Evolutionary conservation across 2,329 filamentous ascomycete species (phyloP), one percentile per base, ranked within the genome.

Genomic region (Stylonectria norvegica): DNA sequence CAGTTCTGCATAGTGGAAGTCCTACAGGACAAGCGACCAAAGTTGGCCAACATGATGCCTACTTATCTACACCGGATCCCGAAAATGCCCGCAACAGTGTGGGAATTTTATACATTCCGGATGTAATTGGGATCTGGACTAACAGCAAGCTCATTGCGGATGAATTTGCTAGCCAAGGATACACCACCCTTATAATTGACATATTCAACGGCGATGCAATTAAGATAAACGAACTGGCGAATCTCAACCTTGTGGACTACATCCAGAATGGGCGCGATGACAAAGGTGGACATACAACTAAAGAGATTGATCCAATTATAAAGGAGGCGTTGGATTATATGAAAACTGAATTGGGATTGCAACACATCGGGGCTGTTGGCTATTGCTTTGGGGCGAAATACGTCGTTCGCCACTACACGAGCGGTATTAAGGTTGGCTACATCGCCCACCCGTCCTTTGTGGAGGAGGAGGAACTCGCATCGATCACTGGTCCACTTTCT

Each of bases 361-460:
- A 76, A 61, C 78, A 73, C 51, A 61, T 87, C 19, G 83, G 76
- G 2, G 75, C 69, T 17, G 75, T 81, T 2, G 84, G 84, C 0
- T 87, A 87, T 65, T 88, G 84, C 65, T 87, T 87, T 50, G 83
- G 84, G 30, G 83, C 72, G 19, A 42, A 32, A 73, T 86, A 83
- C 58, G 78, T 84, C 14, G 73, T 71, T 40, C 77, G 86, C 32
- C 83, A 79, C 68, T 70, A 71, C 63, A 67, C 70, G 37, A 58
- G 70, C 42, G 78, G 78, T 52, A 71, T 89, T 51, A 73, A 85
- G 43, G 85, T 77, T 38, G 86, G 83, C 35, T 90, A 73, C 65
- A 66, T 77, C 16, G 86, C 85, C 5, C 86, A 90, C 64, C 86
- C 86, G 2, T 84, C 79, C 30, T 88, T 89, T 55, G 76, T 89